Conservation (phyloP, 2,329 filamentous ascomycete genomes). For the Calonectria pseudoreteaudii region DNA sequence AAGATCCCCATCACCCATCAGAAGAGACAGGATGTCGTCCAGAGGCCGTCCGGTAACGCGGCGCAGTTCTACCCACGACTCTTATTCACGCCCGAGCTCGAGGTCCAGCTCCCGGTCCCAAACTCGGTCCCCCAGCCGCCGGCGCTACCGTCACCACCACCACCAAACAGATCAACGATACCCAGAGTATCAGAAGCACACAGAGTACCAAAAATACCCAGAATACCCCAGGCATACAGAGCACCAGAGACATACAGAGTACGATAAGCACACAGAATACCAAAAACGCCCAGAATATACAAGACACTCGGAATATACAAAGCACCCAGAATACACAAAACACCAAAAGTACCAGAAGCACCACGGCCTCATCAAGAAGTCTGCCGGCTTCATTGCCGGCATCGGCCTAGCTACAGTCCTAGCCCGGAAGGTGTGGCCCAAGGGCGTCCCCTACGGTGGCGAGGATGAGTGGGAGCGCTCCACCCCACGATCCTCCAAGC, state of each 20-base stretch:
- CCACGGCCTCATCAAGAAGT: constrained; percentile 46
- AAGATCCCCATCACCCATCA: constrained; percentile 26
- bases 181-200: constrained; percentile 21
- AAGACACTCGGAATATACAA: neutral
- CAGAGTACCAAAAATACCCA: neutral
- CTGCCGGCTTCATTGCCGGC: constrained; percentile 48
- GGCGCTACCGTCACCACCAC: constrained; percentile 23
- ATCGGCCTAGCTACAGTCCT: constrained; percentile 50
- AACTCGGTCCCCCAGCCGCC: constrained; percentile 32
- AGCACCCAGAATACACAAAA: neutral
- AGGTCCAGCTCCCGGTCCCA: constrained; percentile 38
- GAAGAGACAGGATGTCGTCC: constrained; percentile 28
- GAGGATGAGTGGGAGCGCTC: constrained; percentile 46
- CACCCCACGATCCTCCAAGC: constrained; percentile 12
- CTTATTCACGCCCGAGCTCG: constrained; percentile 37
- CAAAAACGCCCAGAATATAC: neutral
- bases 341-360: constrained; percentile 24
- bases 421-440: constrained; percentile 51
- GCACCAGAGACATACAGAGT: constrained; percentile 22
- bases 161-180: constrained; percentile 22
- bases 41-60: constrained; percentile 30
- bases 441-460: constrained; percentile 43
- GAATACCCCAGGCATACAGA: constrained; percentile 15
- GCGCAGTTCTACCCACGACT: constrained; percentile 16
- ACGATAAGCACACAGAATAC: constrained; percentile 25